A percentile compares a stretch with the other conserved stretches of the same genome.
These are phyloP conservation scores for Sisymbrium altissimum DNA, from an alignment of 345 rosid genomes.

Conservation along the genomic window DNA sequence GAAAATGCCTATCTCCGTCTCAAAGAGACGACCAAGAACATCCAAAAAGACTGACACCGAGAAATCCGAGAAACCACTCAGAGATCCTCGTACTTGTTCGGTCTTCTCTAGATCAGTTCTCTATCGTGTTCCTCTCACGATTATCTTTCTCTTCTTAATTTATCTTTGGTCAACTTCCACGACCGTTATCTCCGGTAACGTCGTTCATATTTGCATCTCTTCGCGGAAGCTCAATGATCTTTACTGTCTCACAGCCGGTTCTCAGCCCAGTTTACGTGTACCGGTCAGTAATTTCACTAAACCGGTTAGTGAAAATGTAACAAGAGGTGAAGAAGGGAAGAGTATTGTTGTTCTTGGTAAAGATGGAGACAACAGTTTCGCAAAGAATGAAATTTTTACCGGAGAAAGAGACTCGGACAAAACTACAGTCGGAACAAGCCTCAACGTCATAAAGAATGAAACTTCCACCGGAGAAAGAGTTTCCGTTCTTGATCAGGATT, in stretches of 20 bases:
- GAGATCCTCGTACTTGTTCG: conserved; percentile 19
- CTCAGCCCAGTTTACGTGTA: conserved; percentile 50
- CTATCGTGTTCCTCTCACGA: conserved; percentile 43
- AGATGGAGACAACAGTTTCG: conserved; percentile 9
- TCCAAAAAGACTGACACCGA: conserved; percentile 35
- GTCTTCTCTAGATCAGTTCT: conserved; percentile 38
- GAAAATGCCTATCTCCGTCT: conserved; percentile 52
- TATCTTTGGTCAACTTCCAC: conserved; percentile 75
- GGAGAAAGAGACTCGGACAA: not conserved
- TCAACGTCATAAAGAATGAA: conserved; percentile 17
- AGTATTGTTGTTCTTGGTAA: conserved; percentile 5
- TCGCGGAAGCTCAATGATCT: conserved; percentile 74
- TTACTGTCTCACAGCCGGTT: conserved; percentile 82
- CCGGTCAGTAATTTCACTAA: conserved; percentile 24
- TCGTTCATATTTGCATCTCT: conserved; percentile 66
- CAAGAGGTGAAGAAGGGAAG: conserved; percentile 11
- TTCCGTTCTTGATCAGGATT: conserved; percentile 4
- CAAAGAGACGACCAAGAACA: conserved; percentile 47
- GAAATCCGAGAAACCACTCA: not conserved
- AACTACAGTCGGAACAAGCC: not conserved
- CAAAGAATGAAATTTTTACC: not conserved
- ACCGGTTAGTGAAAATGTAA: conserved; percentile 13
- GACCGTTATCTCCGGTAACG: conserved; percentile 61
- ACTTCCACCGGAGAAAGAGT: conserved; percentile 2
- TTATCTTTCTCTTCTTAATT: conserved; percentile 45